Percentiles rank a stretch among this genome's conserved stretches.
phyloP scores from a whole-genome alignment of 2,329 filamentous ascomycete genomes.

The Drechslerella dactyloides region DNA sequence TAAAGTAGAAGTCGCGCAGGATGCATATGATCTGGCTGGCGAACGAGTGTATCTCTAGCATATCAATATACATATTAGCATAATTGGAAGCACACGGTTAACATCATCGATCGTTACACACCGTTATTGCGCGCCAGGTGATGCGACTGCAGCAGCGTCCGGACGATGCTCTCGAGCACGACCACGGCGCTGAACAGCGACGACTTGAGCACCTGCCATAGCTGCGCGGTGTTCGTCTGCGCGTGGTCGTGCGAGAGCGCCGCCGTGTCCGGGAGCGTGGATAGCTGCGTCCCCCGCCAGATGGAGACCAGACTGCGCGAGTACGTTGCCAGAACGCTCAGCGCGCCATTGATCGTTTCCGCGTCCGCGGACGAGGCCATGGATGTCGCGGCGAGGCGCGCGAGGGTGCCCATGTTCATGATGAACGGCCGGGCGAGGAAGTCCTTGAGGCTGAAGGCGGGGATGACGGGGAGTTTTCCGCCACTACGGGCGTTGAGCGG shows the following conservation, averaged over 20 bases:
- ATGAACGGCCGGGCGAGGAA: constrained; percentile 66
- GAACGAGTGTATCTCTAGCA: constrained; percentile 69
- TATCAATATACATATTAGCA: constrained; percentile 7
- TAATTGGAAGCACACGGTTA: neutral
- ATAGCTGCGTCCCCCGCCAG: constrained; percentile 31
- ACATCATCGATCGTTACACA: neutral
- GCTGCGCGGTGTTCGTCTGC: constrained; percentile 36
- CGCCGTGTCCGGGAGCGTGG: constrained; percentile 30
- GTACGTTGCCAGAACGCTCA: constrained; percentile 37
- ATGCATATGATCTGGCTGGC: constrained; percentile 75
- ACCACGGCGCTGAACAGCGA: constrained; percentile 77
- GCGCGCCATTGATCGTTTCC: constrained; percentile 56
- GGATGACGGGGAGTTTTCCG: constrained; percentile 65
- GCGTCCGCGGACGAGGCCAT: constrained; percentile 61
- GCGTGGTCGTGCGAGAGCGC: constrained; percentile 26
- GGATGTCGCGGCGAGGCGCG: constrained; percentile 70
- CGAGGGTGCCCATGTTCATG: constrained; percentile 70
- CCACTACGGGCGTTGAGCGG: constrained; percentile 64
- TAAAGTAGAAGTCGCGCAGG: constrained; percentile 79
- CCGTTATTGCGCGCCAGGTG: constrained; percentile 58
- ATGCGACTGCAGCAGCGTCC: constrained; percentile 66
- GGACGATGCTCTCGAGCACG: constrained; percentile 74
- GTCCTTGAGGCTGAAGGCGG: constrained; percentile 38
- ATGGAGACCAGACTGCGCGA: constrained; percentile 39
- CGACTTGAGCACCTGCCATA: constrained; percentile 78